phyloP scores from a whole-genome alignment of 2,329 filamentous ascomycete genomes.

The Microsporum canis region DNA sequence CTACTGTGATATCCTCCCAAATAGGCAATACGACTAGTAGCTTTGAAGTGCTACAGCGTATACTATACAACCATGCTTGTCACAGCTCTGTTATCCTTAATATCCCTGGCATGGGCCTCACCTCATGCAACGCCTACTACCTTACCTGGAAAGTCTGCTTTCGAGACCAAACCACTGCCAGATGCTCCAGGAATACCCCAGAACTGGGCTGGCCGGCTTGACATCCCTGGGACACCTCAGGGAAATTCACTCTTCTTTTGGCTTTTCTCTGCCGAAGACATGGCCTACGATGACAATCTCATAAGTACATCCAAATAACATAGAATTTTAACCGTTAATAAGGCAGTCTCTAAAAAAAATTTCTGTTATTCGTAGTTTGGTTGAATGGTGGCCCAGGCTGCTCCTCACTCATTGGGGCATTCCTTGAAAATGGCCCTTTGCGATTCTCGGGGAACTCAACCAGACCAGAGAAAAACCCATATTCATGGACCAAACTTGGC shows the following conservation, averaged over 20 bases:
- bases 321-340: background rate
- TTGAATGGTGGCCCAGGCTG: conserved; percentile 15
- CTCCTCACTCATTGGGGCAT: conserved; percentile 15
- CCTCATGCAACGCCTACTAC: background rate
- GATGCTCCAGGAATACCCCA: conserved; percentile 20
- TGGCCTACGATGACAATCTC: conserved; percentile 23
- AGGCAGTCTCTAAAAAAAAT: background rate
- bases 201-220: conserved; percentile 28
- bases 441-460: conserved; percentile 21
- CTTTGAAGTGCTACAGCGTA: background rate
- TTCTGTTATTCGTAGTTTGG: conserved; percentile 11
- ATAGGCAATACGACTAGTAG: background rate
- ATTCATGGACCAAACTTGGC: conserved; percentile 18
- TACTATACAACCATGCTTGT: background rate
- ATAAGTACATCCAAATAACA: conserved; percentile 21
- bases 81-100: background rate
- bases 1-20: background rate
- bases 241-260: conserved; percentile 30
- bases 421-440: conserved; percentile 27
- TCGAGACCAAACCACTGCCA: conserved; percentile 23
- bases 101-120: background rate
- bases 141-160: conserved; percentile 14
- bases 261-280: conserved; percentile 26
- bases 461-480: conserved; percentile 9
- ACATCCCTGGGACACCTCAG: conserved; percentile 19